Evolutionary conservation across 2,329 filamentous ascomycete species (phyloP).

Genomic region (Purpureocillium lavendulum): DNA sequence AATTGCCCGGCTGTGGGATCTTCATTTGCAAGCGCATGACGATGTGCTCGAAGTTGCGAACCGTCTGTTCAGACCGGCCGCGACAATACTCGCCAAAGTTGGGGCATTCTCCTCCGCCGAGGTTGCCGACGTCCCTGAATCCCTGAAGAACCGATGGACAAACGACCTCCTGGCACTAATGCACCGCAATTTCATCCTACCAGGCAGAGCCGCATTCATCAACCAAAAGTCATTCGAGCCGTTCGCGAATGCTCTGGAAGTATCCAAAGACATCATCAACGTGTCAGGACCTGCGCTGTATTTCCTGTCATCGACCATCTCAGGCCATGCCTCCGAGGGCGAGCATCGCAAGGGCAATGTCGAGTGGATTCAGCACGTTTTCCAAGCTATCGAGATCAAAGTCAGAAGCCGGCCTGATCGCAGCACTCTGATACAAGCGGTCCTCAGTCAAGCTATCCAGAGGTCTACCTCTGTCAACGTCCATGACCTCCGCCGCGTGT

Average conservation of each 20-base stretch:
- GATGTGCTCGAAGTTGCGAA: constrained; percentile 41
- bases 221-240: constrained; percentile 31
- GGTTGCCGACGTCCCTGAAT: constrained; percentile 6
- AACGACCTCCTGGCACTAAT: constrained; percentile 39
- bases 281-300: constrained; percentile 36
- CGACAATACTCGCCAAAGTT: constrained; percentile 31
- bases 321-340: constrained; percentile 13
- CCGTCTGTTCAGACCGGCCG: constrained; percentile 31
- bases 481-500: constrained; percentile 32
- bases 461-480: constrained; percentile 26
- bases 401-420: constrained; percentile 15
- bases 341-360: constrained; percentile 23
- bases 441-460: constrained; percentile 20
- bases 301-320: constrained; percentile 25
- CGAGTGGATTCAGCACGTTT: constrained; percentile 29
- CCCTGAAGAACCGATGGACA: constrained; percentile 29
- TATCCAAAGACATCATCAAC: constrained; percentile 24
- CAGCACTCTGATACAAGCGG: constrained; percentile 18
- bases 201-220: constrained; percentile 38
- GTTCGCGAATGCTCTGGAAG: constrained; percentile 30
- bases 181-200: constrained; percentile 41
- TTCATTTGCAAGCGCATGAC: constrained; percentile 40
- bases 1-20: constrained; percentile 39
- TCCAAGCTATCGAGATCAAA: constrained; percentile 20
- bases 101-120: constrained; percentile 17